These are phyloP conservation scores for Trichoderma sp. DNA, from an alignment of 2,329 filamentous ascomycete species.

Conservation along the genomic window DNA sequence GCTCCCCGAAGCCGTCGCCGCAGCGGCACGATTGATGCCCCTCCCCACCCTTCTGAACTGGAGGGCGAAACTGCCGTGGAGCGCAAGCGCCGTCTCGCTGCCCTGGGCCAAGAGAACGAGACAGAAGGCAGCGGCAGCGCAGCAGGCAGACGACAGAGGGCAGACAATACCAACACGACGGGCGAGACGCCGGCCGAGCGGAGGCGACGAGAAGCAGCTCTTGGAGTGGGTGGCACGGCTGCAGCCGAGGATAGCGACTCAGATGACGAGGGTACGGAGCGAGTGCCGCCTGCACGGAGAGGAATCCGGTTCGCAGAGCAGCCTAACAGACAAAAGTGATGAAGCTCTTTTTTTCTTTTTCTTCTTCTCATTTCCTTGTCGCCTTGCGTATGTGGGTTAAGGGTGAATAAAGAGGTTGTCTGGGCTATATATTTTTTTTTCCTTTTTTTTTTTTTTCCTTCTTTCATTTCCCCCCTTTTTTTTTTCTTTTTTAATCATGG, in stretches of 20 bases:
- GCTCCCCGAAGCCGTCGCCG: constrained; percentile 16
- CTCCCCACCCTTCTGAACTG: constrained; percentile 24
- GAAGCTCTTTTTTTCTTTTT: not conserved
- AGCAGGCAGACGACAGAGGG: not conserved
- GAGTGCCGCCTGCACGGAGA: constrained; percentile 50
- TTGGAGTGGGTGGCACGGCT: constrained; percentile 53
- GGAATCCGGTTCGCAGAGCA: constrained; percentile 61
- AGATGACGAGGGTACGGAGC: constrained; percentile 53
- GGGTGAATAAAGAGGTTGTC: not conserved
- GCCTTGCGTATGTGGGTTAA: not conserved
- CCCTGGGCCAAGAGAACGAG: constrained; percentile 43
- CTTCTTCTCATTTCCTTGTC: not conserved
- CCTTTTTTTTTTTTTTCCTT: not conserved
- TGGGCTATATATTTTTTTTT: not conserved
- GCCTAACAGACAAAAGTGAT: constrained; percentile 12
- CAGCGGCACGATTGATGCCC: not conserved
- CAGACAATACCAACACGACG: constrained; percentile 25
- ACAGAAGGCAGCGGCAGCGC: constrained; percentile 28
- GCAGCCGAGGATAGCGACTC: constrained; percentile 50
- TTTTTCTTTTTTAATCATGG: not conserved
- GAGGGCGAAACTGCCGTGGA: constrained; percentile 66
- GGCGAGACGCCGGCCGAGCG: constrained; percentile 73
- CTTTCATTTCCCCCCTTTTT: no score
- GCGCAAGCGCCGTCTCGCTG: constrained; percentile 60
- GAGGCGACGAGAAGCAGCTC: constrained; percentile 67